These are phyloP conservation scores for Aspergillus fumigatiaffinis DNA, from an alignment of 2,329 filamentous ascomycete genomes.

Conservation along the genomic window DNA sequence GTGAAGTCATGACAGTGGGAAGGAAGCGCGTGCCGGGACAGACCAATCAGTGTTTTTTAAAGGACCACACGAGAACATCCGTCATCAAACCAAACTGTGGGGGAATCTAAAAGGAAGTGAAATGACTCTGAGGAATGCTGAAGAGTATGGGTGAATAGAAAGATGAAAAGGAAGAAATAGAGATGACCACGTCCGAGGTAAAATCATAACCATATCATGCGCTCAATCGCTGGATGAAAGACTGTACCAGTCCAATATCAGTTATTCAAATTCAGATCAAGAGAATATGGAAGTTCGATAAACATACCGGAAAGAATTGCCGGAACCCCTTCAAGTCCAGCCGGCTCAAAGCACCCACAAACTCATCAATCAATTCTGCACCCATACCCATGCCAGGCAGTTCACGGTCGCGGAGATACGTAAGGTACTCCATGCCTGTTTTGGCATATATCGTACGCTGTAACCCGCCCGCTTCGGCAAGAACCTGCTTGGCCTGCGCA, in stretches of 20 bases:
- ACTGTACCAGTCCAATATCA: conserved; percentile 17
- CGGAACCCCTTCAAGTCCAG: conserved; percentile 46
- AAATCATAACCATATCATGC: conserved; percentile 28
- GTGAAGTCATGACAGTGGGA: conserved; percentile 1
- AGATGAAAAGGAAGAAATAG: conserved; percentile 11
- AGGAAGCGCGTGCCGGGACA: conserved; percentile 3
- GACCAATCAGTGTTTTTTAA: conserved; percentile 6
- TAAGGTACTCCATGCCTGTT: conserved; percentile 75
- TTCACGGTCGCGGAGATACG: conserved; percentile 44
- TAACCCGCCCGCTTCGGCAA: conserved; percentile 80
- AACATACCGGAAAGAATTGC: conserved; percentile 46
- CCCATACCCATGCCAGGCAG: conserved; percentile 48
- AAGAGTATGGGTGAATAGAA: conserved; percentile 4
- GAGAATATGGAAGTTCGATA: background rate
- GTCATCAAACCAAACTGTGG: conserved; percentile 26
- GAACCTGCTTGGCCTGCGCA: conserved; percentile 80
- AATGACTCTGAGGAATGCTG: conserved; percentile 7
- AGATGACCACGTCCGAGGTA: conserved; percentile 5
- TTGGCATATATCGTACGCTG: conserved; percentile 90
- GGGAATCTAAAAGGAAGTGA: conserved; percentile 22
- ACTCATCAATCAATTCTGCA: conserved; percentile 44
- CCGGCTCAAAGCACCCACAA: conserved; percentile 42
- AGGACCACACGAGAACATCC: conserved; percentile 20
- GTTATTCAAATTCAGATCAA: conserved; percentile 5
- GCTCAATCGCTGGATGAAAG: conserved; percentile 45